Conservation (phyloP, 2,329 filamentous ascomycete species). For the Xylaria multiplex region DNA sequence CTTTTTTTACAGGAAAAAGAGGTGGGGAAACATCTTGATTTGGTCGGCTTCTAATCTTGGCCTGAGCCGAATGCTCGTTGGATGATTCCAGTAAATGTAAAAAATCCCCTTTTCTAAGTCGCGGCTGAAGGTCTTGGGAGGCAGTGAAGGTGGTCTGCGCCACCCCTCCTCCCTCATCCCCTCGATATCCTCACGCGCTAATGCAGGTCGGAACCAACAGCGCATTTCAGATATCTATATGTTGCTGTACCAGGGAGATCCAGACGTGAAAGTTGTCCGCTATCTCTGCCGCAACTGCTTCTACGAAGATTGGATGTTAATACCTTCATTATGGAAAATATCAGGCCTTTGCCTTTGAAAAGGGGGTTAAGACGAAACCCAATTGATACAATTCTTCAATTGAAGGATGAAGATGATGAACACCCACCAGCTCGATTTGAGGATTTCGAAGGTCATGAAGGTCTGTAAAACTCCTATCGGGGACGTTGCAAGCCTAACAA, state of each 20-base stretch:
- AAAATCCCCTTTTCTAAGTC: too few species aligned
- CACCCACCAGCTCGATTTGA: not conserved
- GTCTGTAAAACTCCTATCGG: not conserved
- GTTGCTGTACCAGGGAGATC: not conserved
- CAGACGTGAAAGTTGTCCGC: not conserved
- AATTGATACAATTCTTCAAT: not conserved
- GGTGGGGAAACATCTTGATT: too few species aligned
- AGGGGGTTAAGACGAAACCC: not conserved
- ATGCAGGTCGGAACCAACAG: not conserved
- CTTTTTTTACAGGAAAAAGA: too few species aligned
- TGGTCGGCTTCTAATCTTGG: too few species aligned
- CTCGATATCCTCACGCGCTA: not conserved
- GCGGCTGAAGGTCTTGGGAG: too few species aligned
- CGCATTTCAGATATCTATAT: not conserved
- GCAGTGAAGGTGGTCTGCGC: too few species aligned
- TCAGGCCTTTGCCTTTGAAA: not conserved
- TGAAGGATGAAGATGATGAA: not conserved
- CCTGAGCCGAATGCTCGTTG: too few species aligned
- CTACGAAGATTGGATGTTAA: not conserved
- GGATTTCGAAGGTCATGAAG: not conserved
- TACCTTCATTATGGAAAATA: not conserved
- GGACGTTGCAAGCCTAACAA: not conserved
- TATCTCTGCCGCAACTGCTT: not conserved
- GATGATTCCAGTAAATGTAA: too few species aligned
- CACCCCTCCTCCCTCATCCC: too few species aligned